Evolutionary conservation across 2,329 filamentous ascomycete species (phyloP), one percentile per base, ranked within the genome.

Genomic region (Diaporthe ilicicola): DNA sequence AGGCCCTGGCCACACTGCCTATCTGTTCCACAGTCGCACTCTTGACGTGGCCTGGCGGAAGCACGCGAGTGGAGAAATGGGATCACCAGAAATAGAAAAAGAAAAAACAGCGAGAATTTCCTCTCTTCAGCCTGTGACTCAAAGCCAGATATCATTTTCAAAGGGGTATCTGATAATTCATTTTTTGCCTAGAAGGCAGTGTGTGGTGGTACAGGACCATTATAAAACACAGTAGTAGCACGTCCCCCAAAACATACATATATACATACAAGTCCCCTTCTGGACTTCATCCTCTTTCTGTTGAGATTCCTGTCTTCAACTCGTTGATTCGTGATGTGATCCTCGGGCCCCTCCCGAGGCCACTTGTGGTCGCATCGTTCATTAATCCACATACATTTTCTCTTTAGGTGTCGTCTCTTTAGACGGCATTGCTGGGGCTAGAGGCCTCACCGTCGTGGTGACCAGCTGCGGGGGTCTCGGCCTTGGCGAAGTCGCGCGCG

Each of bases 131-230:
- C 51, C 8, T 10, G 19, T 72, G 59, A 72, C 59, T 46, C 24
- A 66, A 69, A 72, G 69, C 53, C 67, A 72, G 62, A 70, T 72
- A 70, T 71, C 55, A 65, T 71, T 69, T 61, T 70, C 54, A 53
- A 54, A 62, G 67, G 70, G 70, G 70, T 72, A 72, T 72, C 70
- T 72, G 70, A 72, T 70, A 56, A 70, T 46, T 54, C 51, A n/a
- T 32, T 34, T n/a, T 12, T 48, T 59, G 70, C 70, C 70, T 69
- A 72, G 70, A 32, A 61, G 70, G 70, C 67, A 70, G 59, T 72
- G 70, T 72, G 64, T 42, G 56, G 32, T 69, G 56, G 70, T 62
- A 50, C 66, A 56, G 37, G 29, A 69, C 70, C 59, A 70, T 62
- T 61, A 72, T 29, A 69, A 70, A 70, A 68, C 42, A 62, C 39